These are phyloP conservation scores for Cubamyces sp. DNA, from an alignment of 768 basidiomycete genomes.

Conservation along the genomic window DNA sequence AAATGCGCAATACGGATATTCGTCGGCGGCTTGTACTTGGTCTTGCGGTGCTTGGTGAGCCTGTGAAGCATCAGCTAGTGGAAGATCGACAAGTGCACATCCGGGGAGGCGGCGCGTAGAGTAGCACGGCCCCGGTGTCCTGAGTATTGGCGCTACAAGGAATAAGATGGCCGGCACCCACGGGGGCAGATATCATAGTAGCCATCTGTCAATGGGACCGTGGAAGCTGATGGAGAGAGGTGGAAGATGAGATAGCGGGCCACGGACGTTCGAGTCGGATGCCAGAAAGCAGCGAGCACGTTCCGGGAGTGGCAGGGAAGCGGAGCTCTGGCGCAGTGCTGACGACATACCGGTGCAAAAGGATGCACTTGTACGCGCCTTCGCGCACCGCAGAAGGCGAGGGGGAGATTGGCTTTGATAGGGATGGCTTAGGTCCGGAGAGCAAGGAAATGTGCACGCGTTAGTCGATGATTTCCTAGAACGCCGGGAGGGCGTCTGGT, in stretches of 20 bases:
- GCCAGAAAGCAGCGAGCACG: background rate
- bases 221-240: constrained; percentile 17
- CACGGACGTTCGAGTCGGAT: constrained; percentile 3
- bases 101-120: background rate
- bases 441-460: constrained; percentile 20
- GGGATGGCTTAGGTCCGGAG: constrained; percentile 17
- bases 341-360: constrained; percentile 24
- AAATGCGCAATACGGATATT: background rate
- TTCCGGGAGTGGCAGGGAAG: constrained; percentile 9
- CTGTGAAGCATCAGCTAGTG: background rate
- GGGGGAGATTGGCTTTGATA: constrained; percentile 11
- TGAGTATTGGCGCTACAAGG: constrained; percentile 2
- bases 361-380: constrained; percentile 1
- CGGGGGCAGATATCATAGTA: constrained; percentile 23
- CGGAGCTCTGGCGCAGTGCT: constrained; percentile 11
- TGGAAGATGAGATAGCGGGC: constrained; percentile 10
- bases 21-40: background rate
- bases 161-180: constrained; percentile 17
- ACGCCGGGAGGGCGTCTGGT: background rate
- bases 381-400: constrained; percentile 13
- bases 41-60: background rate
- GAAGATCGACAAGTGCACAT: constrained; percentile 18
- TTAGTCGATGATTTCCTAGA: constrained; percentile 14
- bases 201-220: constrained; percentile 23
- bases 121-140: constrained; percentile 8